Evolutionary conservation across 768 basidiomycete genomes (phyloP).

Genomic region (Cystofilobasidium capitatum): DNA sequence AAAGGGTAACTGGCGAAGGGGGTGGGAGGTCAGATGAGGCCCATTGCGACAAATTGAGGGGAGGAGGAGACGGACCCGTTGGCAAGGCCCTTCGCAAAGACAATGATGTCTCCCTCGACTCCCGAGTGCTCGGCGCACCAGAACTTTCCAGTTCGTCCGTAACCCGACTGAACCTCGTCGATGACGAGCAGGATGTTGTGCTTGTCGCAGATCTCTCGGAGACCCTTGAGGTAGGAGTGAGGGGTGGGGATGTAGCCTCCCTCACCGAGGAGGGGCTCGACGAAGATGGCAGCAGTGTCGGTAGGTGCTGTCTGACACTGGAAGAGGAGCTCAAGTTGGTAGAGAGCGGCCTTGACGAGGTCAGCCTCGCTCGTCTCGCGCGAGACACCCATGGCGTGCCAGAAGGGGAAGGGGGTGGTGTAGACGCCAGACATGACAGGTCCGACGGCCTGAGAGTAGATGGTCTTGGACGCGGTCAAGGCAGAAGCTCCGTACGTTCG

Average conservation of each 20-base stretch:
- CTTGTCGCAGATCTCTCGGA: conserved; percentile 73
- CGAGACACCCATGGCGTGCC: conserved; percentile 67
- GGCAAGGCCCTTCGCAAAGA: conserved; percentile 66
- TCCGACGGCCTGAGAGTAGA: conserved; percentile 61
- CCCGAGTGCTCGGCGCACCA: conserved; percentile 61
- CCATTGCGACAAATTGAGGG: not conserved
- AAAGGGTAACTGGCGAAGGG: conserved; percentile 74
- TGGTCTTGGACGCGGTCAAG: conserved; percentile 58
- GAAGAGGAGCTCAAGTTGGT: conserved; percentile 70
- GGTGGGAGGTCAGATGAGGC: conserved; percentile 41
- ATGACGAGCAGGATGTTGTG: conserved; percentile 62
- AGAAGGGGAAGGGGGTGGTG: conserved; percentile 77
- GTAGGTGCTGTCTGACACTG: conserved; percentile 67
- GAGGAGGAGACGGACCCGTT: conserved; percentile 33
- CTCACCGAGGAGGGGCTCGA: conserved; percentile 90
- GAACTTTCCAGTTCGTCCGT: conserved; percentile 72
- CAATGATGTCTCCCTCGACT: conserved; percentile 75
- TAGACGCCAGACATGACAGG: conserved; percentile 45
- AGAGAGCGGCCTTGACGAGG: conserved; percentile 57
- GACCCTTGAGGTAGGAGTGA: conserved; percentile 63
- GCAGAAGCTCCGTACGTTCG: conserved; percentile 55
- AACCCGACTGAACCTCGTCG: conserved; percentile 53
- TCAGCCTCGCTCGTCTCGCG: conserved; percentile 50
- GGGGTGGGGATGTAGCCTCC: conserved; percentile 92
- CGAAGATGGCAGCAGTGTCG: conserved; percentile 80